Percentiles rank a stretch among this genome's conserved stretches.
Conservation (phyloP, 2,329 filamentous ascomycete genomes). For the Gnomoniopsis smithogilvyi region DNA sequence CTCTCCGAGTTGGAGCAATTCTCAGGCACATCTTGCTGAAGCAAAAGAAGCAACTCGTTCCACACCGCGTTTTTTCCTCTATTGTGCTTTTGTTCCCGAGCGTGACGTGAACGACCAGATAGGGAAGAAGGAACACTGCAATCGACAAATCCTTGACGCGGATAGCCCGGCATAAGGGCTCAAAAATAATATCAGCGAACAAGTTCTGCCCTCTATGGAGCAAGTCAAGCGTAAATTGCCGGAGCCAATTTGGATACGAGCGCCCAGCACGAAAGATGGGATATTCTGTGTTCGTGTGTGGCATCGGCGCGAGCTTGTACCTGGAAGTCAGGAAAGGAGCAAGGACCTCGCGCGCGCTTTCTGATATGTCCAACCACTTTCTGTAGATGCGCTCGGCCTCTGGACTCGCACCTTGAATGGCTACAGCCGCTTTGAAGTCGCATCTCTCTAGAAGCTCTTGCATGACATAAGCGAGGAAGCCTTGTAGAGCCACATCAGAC, state of each 20-base stretch:
- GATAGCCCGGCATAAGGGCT: constrained; percentile 77
- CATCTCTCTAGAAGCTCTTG: constrained; percentile 82
- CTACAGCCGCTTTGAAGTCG: constrained; percentile 61
- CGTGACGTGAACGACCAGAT: constrained; percentile 78
- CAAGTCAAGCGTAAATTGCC: constrained; percentile 76
- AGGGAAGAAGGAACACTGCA: constrained; percentile 84
- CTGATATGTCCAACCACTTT: constrained; percentile 77
- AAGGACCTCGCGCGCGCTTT: constrained; percentile 75
- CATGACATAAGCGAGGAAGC: constrained; percentile 91
- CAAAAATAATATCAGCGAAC: constrained; percentile 75
- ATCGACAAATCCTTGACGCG: constrained; percentile 83
- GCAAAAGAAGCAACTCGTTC: constrained; percentile 70
- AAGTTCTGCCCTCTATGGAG: constrained; percentile 72
- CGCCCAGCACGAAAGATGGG: constrained; percentile 71
- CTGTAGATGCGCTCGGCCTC: constrained; percentile 61
- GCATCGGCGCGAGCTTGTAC: constrained; percentile 68
- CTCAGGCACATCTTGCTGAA: constrained; percentile 57
- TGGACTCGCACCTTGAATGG: constrained; percentile 33
- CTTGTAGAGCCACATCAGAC: constrained; percentile 82
- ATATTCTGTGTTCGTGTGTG: constrained; percentile 59
- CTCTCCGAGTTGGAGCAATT: constrained; percentile 57
- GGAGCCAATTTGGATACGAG: constrained; percentile 78
- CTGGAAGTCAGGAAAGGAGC: constrained; percentile 83
- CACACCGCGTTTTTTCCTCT: constrained; percentile 62
- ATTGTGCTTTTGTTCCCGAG: constrained; percentile 63